These are phyloP conservation scores for Acephala macrosclerotiorum DNA, from an alignment of 2,329 filamentous ascomycete species.

Conservation along the genomic window DNA sequence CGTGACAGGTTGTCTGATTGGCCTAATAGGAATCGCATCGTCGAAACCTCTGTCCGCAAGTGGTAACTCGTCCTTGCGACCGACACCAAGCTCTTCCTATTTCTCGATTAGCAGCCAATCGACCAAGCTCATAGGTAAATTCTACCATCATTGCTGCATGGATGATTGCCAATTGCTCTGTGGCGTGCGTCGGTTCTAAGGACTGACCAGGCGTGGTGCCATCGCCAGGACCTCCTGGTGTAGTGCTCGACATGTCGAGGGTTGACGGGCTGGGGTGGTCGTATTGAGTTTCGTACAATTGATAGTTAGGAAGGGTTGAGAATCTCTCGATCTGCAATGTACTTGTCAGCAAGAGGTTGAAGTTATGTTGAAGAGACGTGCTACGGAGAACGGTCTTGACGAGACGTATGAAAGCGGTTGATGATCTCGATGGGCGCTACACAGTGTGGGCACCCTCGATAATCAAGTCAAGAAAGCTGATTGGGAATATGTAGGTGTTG, in stretches of 20 bases:
- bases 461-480: not conserved
- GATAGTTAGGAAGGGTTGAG: not conserved
- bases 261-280: not conserved
- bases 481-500: not conserved
- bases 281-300: not conserved
- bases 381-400: not conserved
- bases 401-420: not conserved
- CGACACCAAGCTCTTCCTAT: conserved; percentile 42
- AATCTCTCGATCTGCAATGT: not conserved
- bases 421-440: not conserved
- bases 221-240: not conserved
- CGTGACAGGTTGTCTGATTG: conserved; percentile 3
- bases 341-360: not conserved
- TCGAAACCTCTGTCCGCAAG: conserved; percentile 33
- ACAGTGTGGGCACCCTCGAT: not conserved
- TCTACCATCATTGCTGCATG: conserved; percentile 41
- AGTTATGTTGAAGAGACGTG: not conserved
- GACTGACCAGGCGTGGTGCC: not conserved
- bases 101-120: not conserved
- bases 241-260: conserved; percentile 8
- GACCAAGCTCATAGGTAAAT: not conserved
- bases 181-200: not conserved
- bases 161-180: conserved; percentile 16
- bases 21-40: not conserved
- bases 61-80: conserved; percentile 37